phyloP scores from a whole-genome alignment of 1,284 basidiomycete genomes.

The Cryptococcus sp. region DNA sequence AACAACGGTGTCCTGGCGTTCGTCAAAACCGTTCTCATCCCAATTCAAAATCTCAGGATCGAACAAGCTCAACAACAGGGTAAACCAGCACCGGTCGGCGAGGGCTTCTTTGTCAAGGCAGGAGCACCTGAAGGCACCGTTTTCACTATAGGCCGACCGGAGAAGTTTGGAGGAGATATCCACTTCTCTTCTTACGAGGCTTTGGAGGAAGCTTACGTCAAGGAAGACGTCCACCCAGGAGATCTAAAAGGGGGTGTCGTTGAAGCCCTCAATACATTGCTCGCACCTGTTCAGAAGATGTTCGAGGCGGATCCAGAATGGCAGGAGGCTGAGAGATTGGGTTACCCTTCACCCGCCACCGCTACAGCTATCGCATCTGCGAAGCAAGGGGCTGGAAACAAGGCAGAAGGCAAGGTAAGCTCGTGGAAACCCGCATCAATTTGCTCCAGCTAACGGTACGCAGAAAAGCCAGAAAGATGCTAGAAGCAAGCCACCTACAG shows the following conservation, averaged over 20 bases:
- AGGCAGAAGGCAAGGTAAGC: constrained; percentile 18
- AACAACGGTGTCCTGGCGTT: constrained; percentile 93
- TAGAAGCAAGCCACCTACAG: constrained; percentile 36
- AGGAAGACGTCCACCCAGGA: constrained; percentile 76
- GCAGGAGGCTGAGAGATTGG: constrained; percentile 69
- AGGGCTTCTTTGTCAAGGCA: constrained; percentile 57
- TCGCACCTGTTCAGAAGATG: constrained; percentile 74
- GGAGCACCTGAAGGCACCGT: constrained; percentile 76
- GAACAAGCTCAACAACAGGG: constrained; percentile 50
- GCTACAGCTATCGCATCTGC: constrained; percentile 19
- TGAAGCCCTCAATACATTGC: constrained; percentile 69
- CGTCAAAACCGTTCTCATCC: constrained; percentile 81
- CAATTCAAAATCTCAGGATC: constrained; percentile 70
- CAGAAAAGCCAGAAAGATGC: constrained; percentile 25
- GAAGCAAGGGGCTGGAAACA: constrained; percentile 24
- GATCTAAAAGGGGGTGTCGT: constrained; percentile 82
- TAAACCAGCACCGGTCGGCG: constrained; percentile 29
- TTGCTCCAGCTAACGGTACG: not conserved
- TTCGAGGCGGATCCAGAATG: constrained; percentile 77
- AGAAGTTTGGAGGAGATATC: constrained; percentile 76
- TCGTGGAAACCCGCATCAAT: not conserved
- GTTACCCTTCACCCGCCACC: constrained; percentile 69
- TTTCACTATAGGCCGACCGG: constrained; percentile 71
- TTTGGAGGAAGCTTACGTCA: constrained; percentile 71
- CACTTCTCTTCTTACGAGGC: constrained; percentile 69